These are phyloP conservation scores for Plectranthus barbatus DNA, from an alignment of 257 asterid genomes.

Conservation along the genomic window DNA sequence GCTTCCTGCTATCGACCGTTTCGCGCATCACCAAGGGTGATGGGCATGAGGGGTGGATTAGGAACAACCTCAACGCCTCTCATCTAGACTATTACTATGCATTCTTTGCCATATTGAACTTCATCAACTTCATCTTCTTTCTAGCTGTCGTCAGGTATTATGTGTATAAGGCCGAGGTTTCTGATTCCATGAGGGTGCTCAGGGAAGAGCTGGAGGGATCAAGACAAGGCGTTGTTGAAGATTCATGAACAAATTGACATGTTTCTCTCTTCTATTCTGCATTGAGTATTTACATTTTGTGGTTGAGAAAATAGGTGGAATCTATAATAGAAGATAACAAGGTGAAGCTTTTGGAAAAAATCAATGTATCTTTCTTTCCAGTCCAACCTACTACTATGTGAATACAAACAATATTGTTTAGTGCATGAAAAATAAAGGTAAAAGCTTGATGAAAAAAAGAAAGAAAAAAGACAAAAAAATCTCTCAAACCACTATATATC, in stretches of 20 bases:
- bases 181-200: slow-evolving; percentile 57
- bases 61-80: slow-evolving; percentile 68
- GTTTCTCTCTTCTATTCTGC: neutral
- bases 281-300: neutral
- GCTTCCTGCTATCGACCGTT: slow-evolving; percentile 47
- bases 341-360: neutral
- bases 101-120: slow-evolving; percentile 43
- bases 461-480: neutral
- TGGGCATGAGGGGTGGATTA: slow-evolving; percentile 57
- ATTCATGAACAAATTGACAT: slow-evolving; percentile 4
- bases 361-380: neutral
- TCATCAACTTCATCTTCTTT: slow-evolving; percentile 47
- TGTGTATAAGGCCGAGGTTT: slow-evolving; percentile 74
- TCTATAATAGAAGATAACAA: neutral
- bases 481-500: slow-evolving; percentile 5
- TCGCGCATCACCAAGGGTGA: slow-evolving; percentile 40
- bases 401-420: neutral
- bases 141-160: slow-evolving; percentile 40
- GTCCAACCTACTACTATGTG: neutral
- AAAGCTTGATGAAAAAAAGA: neutral
- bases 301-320: neutral
- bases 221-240: slow-evolving; percentile 4
- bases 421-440: neutral
- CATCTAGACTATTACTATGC: slow-evolving; percentile 70
- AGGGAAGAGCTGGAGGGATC: slow-evolving; percentile 37